These are phyloP conservation scores for Elaeagnus macrophylla DNA, from an alignment of 306 rosid genomes.

Conservation along the genomic window DNA sequence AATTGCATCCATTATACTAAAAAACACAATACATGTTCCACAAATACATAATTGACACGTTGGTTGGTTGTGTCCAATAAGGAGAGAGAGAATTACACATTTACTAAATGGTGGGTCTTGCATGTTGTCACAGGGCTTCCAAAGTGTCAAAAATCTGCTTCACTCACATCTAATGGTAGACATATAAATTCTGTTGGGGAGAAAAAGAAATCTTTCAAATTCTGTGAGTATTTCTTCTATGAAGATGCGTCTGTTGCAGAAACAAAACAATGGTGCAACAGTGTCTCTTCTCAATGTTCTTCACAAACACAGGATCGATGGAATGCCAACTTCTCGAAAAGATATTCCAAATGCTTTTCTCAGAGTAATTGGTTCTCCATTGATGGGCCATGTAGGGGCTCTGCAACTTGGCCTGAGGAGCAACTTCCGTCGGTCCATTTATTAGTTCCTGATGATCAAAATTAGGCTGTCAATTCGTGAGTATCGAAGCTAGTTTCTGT, in stretches of 20 bases:
- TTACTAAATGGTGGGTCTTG: slow-evolving; percentile 7
- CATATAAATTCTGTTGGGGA: slow-evolving; percentile 70
- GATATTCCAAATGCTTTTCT: slow-evolving; percentile 39
- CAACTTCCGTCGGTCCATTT: slow-evolving; percentile 50
- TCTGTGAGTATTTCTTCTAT: slow-evolving; percentile 62
- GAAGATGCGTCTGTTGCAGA: slow-evolving; percentile 62
- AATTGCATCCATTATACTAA: too few species aligned
- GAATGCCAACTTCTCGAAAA: slow-evolving; percentile 18
- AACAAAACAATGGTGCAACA: slow-evolving; percentile 16
- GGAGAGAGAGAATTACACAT: too few species aligned
- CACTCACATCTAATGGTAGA: slow-evolving; percentile 49
- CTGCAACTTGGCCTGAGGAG: slow-evolving; percentile 89
- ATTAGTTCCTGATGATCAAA: slow-evolving; percentile 28
- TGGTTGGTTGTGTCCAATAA: too few species aligned
- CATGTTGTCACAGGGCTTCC: slow-evolving; percentile 44
- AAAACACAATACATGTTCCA: too few species aligned
- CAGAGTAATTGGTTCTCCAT: slow-evolving; percentile 57
- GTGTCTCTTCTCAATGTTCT: slow-evolving; percentile 11
- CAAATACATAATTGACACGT: too few species aligned
- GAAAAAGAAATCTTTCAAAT: slow-evolving; percentile 37
- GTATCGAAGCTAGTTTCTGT: too few species aligned
- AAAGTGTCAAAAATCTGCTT: slow-evolving; percentile 68
- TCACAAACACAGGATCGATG: slow-evolving; percentile 16
- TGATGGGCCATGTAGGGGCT: slow-evolving; percentile 46
- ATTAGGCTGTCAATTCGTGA: slow-evolving; percentile 4